These are phyloP conservation scores for Trichophyton rubrum DNA, from an alignment of 2,329 filamentous ascomycete species.

Conservation along the genomic window DNA sequence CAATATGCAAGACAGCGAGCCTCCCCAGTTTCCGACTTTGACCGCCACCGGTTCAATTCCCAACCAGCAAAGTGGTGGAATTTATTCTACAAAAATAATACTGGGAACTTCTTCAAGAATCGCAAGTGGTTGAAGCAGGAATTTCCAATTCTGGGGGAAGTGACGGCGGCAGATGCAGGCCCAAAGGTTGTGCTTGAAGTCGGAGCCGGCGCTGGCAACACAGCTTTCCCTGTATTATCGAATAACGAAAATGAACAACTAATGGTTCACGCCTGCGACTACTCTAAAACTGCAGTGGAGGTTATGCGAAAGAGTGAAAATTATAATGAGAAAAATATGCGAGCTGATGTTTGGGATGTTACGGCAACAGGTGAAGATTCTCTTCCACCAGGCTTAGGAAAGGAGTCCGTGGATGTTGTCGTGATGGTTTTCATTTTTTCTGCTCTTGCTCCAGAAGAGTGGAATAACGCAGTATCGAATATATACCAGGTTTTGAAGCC, in stretches of 20 bases:
- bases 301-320: slow-evolving; percentile 71
- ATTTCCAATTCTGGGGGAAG: slow-evolving; percentile 71
- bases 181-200: slow-evolving; percentile 69
- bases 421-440: slow-evolving; percentile 97
- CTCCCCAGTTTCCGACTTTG: slow-evolving; percentile 81
- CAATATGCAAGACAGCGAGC: slow-evolving; percentile 78
- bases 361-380: slow-evolving; percentile 43
- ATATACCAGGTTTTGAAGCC: slow-evolving; percentile 74
- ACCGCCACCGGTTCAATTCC: slow-evolving; percentile 77
- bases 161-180: slow-evolving; percentile 59
- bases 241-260: slow-evolving; percentile 72
- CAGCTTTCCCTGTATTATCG: slow-evolving; percentile 78
- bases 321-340: slow-evolving; percentile 60
- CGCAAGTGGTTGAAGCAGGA: slow-evolving; percentile 95
- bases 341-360: slow-evolving; percentile 92
- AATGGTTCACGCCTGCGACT: slow-evolving; percentile 88
- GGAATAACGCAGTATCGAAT: slow-evolving; percentile 70
- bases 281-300: slow-evolving; percentile 87
- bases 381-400: slow-evolving; percentile 62
- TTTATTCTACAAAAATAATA: slow-evolving; percentile 95
- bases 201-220: slow-evolving; percentile 91
- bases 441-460: slow-evolving; percentile 72
- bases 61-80: slow-evolving; percentile 97
- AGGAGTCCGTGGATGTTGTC: slow-evolving; percentile 78
- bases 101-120: slow-evolving; percentile 96